Percentiles rank a stretch among this genome's conserved stretches.
These are phyloP conservation scores for Anacardium occidentale DNA, from an alignment of 345 rosid species.

Conservation along the genomic window DNA sequence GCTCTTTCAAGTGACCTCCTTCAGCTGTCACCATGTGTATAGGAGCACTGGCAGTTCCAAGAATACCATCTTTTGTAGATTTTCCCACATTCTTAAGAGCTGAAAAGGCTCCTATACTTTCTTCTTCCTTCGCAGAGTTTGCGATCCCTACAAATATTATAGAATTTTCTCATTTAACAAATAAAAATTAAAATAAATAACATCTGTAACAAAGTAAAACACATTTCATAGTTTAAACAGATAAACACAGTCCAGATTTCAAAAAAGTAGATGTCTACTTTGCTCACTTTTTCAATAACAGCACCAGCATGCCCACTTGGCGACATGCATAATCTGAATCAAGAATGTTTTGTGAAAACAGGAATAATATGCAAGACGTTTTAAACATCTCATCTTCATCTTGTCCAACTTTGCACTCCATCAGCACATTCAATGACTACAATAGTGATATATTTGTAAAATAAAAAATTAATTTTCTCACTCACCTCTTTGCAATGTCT, in stretches of 20 bases:
- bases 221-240: background rate
- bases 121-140: conserved; percentile 53
- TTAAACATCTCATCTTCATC: background rate
- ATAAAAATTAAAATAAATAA: background rate
- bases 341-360: background rate
- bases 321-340: background rate
- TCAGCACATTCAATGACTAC: background rate
- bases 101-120: conserved; percentile 52
- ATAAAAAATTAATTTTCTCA: conserved; percentile 1
- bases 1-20: conserved; percentile 85
- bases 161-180: background rate
- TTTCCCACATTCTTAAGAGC: conserved; percentile 75
- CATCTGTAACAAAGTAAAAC: background rate
- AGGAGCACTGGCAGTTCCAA: conserved; percentile 84
- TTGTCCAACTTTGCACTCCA: background rate
- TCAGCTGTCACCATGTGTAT: conserved; percentile 81
- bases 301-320: background rate
- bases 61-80: conserved; percentile 58
- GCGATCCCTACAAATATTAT: conserved; percentile 47
- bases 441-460: background rate
- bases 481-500: conserved; percentile 81
- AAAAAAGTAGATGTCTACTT: background rate
- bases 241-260: background rate
- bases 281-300: background rate
- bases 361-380: background rate